Percentiles rank a stretch among this genome's conserved stretches.
These are phyloP conservation scores for Urochloa ruziziensis DNA, from an alignment of 176 grass and related monocot species.

Conservation along the genomic window DNA sequence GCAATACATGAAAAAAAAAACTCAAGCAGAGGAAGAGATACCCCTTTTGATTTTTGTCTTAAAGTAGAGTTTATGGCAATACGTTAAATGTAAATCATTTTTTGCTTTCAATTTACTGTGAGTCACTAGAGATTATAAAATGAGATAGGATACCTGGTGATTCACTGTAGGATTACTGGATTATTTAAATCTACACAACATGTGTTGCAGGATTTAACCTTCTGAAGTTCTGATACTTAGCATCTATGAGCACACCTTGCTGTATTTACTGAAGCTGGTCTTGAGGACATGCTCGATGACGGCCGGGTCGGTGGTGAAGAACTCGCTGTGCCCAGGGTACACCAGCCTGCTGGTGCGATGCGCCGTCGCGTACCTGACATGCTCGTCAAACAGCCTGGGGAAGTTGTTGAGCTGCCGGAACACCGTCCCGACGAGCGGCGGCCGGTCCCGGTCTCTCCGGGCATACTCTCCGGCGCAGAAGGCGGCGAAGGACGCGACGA, in stretches of 20 bases:
- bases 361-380: conserved; percentile 11
- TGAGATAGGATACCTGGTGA: not conserved
- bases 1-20: not conserved
- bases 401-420: conserved; percentile 42
- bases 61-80: too few species aligned
- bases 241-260: conserved; percentile 52
- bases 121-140: not conserved
- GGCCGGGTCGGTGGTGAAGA: conserved; percentile 33
- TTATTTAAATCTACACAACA: not conserved
- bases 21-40: too few species aligned
- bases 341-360: conserved; percentile 48
- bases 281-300: conserved; percentile 52
- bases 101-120: not conserved
- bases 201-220: not conserved
- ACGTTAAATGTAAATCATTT: not conserved
- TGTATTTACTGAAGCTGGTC: conserved; percentile 62
- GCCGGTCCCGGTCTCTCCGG: conserved; percentile 16
- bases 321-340: conserved; percentile 25
- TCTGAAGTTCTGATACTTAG: too few species aligned
- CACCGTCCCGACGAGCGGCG: conserved; percentile 40
- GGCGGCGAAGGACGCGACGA: conserved; percentile 32
- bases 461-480: conserved; percentile 25
- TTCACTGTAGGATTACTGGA: not conserved
- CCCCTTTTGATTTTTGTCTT: too few species aligned
- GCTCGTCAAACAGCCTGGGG: conserved; percentile 40